Percentiles rank a stretch among this genome's conserved stretches.
These are phyloP conservation scores for Epichloe scottii DNA, from an alignment of 2,329 filamentous ascomycete genomes.

Conservation along the genomic window DNA sequence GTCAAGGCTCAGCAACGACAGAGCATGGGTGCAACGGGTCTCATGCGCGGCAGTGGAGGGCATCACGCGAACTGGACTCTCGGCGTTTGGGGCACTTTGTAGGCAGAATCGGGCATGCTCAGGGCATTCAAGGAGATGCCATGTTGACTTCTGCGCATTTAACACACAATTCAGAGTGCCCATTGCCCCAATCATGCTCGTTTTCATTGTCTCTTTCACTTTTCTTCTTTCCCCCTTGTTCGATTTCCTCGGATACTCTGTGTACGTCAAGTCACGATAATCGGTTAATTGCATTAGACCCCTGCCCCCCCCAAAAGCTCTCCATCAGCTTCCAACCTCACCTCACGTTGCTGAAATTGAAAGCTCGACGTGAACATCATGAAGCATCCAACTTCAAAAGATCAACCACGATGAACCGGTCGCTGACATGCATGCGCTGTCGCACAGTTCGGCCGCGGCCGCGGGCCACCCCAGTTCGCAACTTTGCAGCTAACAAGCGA, in stretches of 20 bases:
- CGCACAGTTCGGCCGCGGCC: slow-evolving; percentile 2
- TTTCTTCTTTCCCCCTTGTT: not conserved
- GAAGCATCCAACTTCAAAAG: not conserved
- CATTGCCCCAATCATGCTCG: no score
- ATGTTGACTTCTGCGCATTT: not conserved
- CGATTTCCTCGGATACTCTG: no score
- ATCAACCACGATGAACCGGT: slow-evolving; percentile 19
- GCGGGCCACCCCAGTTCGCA: slow-evolving; percentile 7
- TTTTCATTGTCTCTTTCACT: not conserved
- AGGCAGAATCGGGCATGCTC: slow-evolving; percentile 5
- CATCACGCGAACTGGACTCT: slow-evolving; percentile 46
- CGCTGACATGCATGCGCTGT: slow-evolving; percentile 15
- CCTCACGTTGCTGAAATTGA: not conserved
- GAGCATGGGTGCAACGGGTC: slow-evolving; percentile 46
- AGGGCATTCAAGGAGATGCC: not conserved
- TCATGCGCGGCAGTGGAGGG: slow-evolving; percentile 25
- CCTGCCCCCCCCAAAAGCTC: not conserved
- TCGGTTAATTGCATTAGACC: slow-evolving; percentile 7
- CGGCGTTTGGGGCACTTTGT: slow-evolving; percentile 46
- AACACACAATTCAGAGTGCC: no score
- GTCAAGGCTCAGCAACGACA: slow-evolving; percentile 46
- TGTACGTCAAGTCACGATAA: not conserved
- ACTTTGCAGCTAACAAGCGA: slow-evolving; percentile 25
- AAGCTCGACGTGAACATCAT: not conserved
- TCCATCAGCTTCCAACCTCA: slow-evolving; percentile 6